Base-by-base conservation (phyloP, 306 rosid genomes). In the Cicer bijugum region DNA sequence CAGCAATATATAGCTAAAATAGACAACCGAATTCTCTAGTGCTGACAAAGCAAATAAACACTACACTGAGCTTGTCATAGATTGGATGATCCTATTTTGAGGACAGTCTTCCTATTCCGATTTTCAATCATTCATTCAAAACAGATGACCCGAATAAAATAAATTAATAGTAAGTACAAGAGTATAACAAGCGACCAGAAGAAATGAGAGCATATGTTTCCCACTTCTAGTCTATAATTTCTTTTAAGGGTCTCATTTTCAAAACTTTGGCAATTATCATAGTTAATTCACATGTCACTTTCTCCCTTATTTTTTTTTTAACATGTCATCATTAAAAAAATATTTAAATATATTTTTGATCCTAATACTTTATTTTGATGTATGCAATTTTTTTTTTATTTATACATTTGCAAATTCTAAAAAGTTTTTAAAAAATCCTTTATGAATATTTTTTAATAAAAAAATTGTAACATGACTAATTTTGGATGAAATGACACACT, bases 91-190 rank as follows among this genome's bases (percentile, higher is more conserved):
- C 45, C 69, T 45, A 9, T 28, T 51, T 42, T 44, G 56, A 17
- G 35, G 50, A 57, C 46, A 55, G 28, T 66, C 47, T 33, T 9
- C 7, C 51, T 60, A 70, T 65, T 28, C 55, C 7, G 44, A 17
- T 39, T 55, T 53, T 15, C 35, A 62, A 82, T 39, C 14, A 48
- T 82, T 69, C 57, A 51, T 19, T 65, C 59, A 64, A 55, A 69
- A 50, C 23, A 40, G 19, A 59, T 16, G 8, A 67, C 60, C 17
- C 40, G 33, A 58, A 56, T 67, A 53, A 17, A 43, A 14, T 6
- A 8, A 57, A 71, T 57, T 23, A 66, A 37, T 23, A 23, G 11
- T 57, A 69, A 60, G 59, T 50, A 43, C 16, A 12, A 44, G 12
- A 76, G 48, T 14, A 38, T 52, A 47, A 53, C 37, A 45, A 43